These are phyloP conservation scores for Acanthamoeba castellanii DNA, from an alignment of 208 protist species.

Conservation along the genomic window DNA sequence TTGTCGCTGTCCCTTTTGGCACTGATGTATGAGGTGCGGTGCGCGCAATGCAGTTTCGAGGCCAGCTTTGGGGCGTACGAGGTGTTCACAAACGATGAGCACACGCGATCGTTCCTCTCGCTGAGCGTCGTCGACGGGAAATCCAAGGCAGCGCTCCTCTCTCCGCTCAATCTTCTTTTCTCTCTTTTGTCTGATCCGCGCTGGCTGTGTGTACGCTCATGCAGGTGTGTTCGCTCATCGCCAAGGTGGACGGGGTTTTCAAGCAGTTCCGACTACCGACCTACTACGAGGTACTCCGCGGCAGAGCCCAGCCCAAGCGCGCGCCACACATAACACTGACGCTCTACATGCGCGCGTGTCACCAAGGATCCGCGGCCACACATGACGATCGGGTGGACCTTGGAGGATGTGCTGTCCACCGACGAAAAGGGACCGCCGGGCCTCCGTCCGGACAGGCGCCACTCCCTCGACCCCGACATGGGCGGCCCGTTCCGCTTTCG, in stretches of 20 bases:
- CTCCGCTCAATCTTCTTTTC: background rate
- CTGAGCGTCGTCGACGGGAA: constrained; percentile 11
- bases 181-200: background rate
- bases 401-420: constrained; percentile 19
- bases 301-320: background rate
- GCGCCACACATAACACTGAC: too few species aligned
- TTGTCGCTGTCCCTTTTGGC: too few species aligned
- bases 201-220: background rate
- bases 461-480: background rate
- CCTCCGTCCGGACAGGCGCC: background rate
- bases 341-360: background rate
- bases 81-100: constrained; percentile 61
- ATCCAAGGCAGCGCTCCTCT: background rate
- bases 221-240: constrained; percentile 23
- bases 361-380: constrained; percentile 53
- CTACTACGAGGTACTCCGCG: constrained; percentile 8
- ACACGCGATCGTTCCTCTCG: constrained; percentile 43
- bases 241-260: constrained; percentile 47
- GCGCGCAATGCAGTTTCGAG: constrained; percentile 26
- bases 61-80: constrained; percentile 29
- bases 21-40: background rate
- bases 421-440: background rate
- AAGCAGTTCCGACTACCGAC: constrained; percentile 47
- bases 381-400: constrained; percentile 64
- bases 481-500: constrained; percentile 35